phyloP scores from a whole-genome alignment of 1,284 basidiomycete species.

The Boletus nobilissimus region DNA sequence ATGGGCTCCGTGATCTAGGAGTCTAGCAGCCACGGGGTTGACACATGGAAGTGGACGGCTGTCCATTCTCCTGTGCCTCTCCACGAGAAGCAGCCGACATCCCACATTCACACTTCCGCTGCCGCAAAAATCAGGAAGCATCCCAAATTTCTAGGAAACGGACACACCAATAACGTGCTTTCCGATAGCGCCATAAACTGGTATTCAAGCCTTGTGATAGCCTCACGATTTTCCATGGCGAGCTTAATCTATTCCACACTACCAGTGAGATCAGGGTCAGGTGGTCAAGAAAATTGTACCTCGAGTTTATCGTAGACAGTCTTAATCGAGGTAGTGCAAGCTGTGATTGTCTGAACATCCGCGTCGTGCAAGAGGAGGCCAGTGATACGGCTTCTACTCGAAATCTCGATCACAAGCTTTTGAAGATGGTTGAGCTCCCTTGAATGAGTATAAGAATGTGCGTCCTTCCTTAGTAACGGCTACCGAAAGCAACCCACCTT shows the following conservation, averaged over 20 bases:
- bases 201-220: constrained; percentile 27
- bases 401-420: constrained; percentile 24
- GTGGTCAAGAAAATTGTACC: constrained; percentile 15
- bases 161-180: constrained; percentile 7
- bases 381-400: neutral
- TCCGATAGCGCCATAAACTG: constrained; percentile 13
- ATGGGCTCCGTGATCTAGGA: neutral
- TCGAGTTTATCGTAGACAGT: constrained; percentile 24
- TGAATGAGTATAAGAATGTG: neutral
- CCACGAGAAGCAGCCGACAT: neutral
- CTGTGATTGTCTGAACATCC: constrained; percentile 28
- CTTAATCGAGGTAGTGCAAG: constrained; percentile 25
- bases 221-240: constrained; percentile 19
- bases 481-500: constrained; percentile 7
- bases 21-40: neutral
- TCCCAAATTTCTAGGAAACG: neutral
- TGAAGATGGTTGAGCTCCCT: constrained; percentile 33
- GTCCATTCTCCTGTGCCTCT: neutral
- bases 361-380: constrained; percentile 29
- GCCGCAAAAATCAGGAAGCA: constrained; percentile 4
- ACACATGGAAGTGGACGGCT: neutral
- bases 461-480: neutral
- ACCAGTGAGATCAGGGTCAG: neutral
- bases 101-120: constrained; percentile 31
- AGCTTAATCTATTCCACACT: constrained; percentile 1